Evolutionary conservation across 2,329 filamentous ascomycete species (phyloP).

Genomic region (Diaporthe vaccinii): DNA sequence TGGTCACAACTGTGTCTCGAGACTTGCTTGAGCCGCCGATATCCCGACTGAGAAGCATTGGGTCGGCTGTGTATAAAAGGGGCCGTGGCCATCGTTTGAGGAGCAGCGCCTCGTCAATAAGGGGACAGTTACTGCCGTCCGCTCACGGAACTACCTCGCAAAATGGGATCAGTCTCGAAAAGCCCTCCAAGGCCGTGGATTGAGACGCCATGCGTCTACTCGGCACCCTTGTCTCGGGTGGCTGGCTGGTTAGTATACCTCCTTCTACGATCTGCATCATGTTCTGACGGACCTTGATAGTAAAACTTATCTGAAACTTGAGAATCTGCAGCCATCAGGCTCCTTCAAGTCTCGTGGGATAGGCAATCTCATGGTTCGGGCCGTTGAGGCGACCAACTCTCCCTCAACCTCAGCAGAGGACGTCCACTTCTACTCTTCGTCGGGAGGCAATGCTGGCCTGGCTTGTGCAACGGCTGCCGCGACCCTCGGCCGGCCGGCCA

Average conservation of each 20-base stretch:
- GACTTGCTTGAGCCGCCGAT: constrained; percentile 9
- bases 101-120: neutral
- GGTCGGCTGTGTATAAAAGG: neutral
- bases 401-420: constrained; percentile 49
- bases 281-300: constrained; percentile 51
- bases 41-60: neutral
- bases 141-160: neutral
- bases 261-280: neutral
- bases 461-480: constrained; percentile 81
- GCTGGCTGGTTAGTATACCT: constrained; percentile 73
- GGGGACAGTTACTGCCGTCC: neutral
- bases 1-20: neutral
- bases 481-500: constrained; percentile 72
- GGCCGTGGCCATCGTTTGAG: neutral
- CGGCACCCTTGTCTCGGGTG: constrained; percentile 71
- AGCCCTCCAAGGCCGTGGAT: constrained; percentile 68
- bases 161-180: constrained; percentile 49
- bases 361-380: constrained; percentile 76
- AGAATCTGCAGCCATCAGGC: constrained; percentile 84
- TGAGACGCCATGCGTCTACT: constrained; percentile 77
- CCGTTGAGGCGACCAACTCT: constrained; percentile 48
- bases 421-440: constrained; percentile 79
- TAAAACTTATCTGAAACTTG: constrained; percentile 86
- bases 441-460: constrained; percentile 84
- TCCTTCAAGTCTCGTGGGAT: constrained; percentile 88